A percentile compares a stretch with the other conserved stretches of the same genome.
These are phyloP conservation scores for Tetrapisispora pingtungensis DNA, from an alignment of 805 yeast genomes.

Conservation along the genomic window DNA sequence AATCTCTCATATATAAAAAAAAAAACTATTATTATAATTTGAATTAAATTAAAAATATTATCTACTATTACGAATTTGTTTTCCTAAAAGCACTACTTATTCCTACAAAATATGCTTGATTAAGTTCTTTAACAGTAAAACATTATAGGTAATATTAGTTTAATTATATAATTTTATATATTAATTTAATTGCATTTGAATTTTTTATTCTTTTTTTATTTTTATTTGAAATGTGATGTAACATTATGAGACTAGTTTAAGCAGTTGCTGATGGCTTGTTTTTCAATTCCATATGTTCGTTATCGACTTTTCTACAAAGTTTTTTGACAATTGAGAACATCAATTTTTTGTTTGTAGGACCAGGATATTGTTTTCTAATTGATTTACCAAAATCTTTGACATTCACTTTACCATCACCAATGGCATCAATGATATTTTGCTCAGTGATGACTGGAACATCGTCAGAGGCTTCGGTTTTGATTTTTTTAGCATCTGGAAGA, in stretches of 20 bases:
- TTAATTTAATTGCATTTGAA: too few relatives aligned
- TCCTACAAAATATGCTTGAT: too few relatives aligned
- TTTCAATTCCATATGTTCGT: slow-evolving; percentile 25
- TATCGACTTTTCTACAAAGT: slow-evolving; percentile 24
- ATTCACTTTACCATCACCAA: slow-evolving; percentile 31
- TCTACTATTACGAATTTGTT: too few relatives aligned
- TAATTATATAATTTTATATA: background rate
- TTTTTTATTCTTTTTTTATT: background rate
- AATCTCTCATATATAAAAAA: background rate
- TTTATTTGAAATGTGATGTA: background rate
- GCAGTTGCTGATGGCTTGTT: slow-evolving; percentile 4
- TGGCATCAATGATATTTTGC: slow-evolving; percentile 58
- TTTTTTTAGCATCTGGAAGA: slow-evolving; percentile 27
- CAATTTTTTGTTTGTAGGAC: slow-evolving; percentile 22
- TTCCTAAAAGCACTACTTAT: too few relatives aligned
- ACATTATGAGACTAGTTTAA: background rate
- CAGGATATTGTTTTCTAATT: slow-evolving; percentile 44
- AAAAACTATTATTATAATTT: too few relatives aligned
- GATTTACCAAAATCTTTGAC: slow-evolving; percentile 52
- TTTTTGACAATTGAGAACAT: slow-evolving; percentile 26
- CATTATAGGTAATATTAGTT: too few relatives aligned
- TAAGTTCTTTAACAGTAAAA: too few relatives aligned
- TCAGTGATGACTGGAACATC: slow-evolving; percentile 42
- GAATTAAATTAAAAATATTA: too few relatives aligned
- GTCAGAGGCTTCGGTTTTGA: slow-evolving; percentile 27